A percentile compares a stretch with the other conserved stretches of the same genome.
These are phyloP conservation scores for Canavalia gladiata DNA, from an alignment of 306 rosid genomes.

Conservation along the genomic window DNA sequence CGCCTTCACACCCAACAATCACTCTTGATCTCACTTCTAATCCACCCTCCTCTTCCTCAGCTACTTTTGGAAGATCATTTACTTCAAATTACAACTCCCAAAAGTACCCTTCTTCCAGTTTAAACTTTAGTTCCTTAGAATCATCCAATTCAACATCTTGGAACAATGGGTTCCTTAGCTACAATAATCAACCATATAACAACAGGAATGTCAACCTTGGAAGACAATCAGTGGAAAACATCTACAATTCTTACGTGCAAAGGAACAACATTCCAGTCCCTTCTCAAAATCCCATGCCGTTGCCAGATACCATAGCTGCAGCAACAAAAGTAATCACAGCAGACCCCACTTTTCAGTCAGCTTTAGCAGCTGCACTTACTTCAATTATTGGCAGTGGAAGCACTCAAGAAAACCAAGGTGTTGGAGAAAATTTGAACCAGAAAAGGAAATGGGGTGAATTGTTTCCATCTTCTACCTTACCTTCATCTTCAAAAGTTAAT, in stretches of 20 bases:
- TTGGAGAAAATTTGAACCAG: conserved; percentile 48
- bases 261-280: conserved; percentile 41
- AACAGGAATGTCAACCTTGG: conserved; percentile 55
- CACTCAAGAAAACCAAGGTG: conserved; percentile 42
- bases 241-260: conserved; percentile 56
- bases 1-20: conserved; percentile 74
- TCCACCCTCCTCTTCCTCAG: conserved; percentile 55
- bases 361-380: conserved; percentile 74
- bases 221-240: conserved; percentile 53
- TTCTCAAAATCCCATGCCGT: conserved; percentile 48
- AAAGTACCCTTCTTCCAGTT: conserved; percentile 53
- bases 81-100: conserved; percentile 53
- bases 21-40: conserved; percentile 80
- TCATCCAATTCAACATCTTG: conserved; percentile 57
- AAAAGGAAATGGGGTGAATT: conserved; percentile 60
- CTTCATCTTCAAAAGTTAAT: conserved; percentile 44
- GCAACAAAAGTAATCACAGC: conserved; percentile 85
- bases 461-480: conserved; percentile 43
- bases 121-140: conserved; percentile 66
- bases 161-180: conserved; percentile 59
- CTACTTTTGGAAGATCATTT: conserved; percentile 53
- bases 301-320: conserved; percentile 73
- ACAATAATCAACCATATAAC: conserved; percentile 48
- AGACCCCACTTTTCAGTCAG: conserved; percentile 86
- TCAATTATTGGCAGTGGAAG: conserved; percentile 64